Base-by-base conservation (phyloP, 2,329 filamentous ascomycete species). In the Aspergillus brunneoviolaceus region DNA sequence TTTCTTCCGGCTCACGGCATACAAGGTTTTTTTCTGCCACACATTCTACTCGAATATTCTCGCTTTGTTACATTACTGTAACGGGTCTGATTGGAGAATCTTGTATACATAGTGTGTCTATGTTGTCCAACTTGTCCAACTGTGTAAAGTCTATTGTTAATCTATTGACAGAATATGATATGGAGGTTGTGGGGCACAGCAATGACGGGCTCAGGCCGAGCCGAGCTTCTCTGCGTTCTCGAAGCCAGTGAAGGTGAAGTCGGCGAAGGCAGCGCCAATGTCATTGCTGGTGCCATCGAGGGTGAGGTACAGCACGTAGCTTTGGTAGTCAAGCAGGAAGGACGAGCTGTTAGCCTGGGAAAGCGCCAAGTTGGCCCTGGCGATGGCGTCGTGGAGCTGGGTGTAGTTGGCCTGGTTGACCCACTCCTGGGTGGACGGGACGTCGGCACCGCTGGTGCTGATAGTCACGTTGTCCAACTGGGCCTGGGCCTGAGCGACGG, bases 361-460 rank as follows among this genome's bases (percentile, higher is more conserved):
- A 6, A 51, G 50, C 50, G 50, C 29, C 16, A 51, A n/a, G 50
- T 51, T 51, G 50, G 50, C 50, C 29, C 50, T n/a, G 21, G 50
- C 50, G 29, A 51, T 51, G n/a, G 50, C 50, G 14, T 51, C n/a
- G 50, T 51, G 16, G 29, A 51, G 50, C 29, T 51, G 50, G 29
- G 50, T 51, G 6, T 51, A 51, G 29, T 35, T 51, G 50, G 27
- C 25, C 29, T 51, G 50, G 11, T n/a, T 51, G 29, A 33, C 50
- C 50, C 50, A 51, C n/a, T 51, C 50, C 50, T 35, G 50, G n/a
- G 50, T 51, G 50, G 50, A 51, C 7, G 50, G 29, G 50, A 51
- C 50, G 29, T 51, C 31, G 7, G 50, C 9, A 5, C 50, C 50
- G 50, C 35, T 21, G 29, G 25, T 31, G 29, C 50, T 51, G 29